Conservation (phyloP, 805 yeast genomes). For the Danielia reshetovae region DNA sequence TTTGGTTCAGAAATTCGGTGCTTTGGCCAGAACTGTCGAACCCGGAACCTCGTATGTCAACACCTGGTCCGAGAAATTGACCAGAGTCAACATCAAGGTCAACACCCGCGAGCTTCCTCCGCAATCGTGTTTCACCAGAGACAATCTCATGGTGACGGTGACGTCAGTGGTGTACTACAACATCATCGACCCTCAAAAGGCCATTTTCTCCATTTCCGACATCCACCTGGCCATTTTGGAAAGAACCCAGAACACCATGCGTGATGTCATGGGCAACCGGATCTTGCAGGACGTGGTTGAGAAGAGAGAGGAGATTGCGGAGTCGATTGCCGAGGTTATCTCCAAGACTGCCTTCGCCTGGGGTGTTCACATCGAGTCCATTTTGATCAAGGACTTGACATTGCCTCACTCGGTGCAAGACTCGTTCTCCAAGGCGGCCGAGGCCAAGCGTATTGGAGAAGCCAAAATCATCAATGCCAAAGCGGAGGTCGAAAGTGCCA, state of each 20-base stretch:
- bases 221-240: slow-evolving; percentile 56
- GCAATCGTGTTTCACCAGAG: slow-evolving; percentile 68
- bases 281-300: slow-evolving; percentile 69
- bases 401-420: slow-evolving; percentile 53
- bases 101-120: slow-evolving; percentile 62
- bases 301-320: slow-evolving; percentile 65
- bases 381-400: slow-evolving; percentile 61
- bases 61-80: slow-evolving; percentile 57
- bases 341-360: slow-evolving; percentile 59
- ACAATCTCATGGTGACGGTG: slow-evolving; percentile 58
- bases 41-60: slow-evolving; percentile 67
- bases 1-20: slow-evolving; percentile 62
- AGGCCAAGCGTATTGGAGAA: slow-evolving; percentile 72
- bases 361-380: slow-evolving; percentile 69
- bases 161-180: slow-evolving; percentile 67
- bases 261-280: slow-evolving; percentile 68
- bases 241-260: slow-evolving; percentile 67
- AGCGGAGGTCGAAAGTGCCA: slow-evolving; percentile 74
- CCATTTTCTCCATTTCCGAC: slow-evolving; percentile 53
- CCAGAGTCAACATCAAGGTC: slow-evolving; percentile 49
- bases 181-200: slow-evolving; percentile 64
- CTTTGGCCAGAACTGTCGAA: slow-evolving; percentile 58
- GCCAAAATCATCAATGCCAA: slow-evolving; percentile 69
- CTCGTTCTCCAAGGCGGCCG: slow-evolving; percentile 69
- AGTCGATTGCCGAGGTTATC: slow-evolving; percentile 57